Evolutionary conservation across 1,284 basidiomycete genomes (phyloP).

Genomic region (Boletus sp.): DNA sequence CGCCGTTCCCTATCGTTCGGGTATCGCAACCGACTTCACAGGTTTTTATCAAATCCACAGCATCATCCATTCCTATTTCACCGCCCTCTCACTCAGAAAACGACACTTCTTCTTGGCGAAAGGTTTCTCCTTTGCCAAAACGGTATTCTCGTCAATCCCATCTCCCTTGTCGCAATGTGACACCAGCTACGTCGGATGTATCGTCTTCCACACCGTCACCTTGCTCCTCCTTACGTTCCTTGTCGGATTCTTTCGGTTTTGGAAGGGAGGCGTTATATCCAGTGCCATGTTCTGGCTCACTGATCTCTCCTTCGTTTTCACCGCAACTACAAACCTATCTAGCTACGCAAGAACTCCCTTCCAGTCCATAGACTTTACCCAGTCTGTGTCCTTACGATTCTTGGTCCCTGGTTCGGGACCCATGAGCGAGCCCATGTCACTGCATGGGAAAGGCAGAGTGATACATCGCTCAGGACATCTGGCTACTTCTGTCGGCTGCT

Average conservation of each 20-base stretch:
- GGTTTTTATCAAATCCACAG: background rate
- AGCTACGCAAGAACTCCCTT: background rate
- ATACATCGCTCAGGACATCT: background rate
- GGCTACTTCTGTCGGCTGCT: background rate
- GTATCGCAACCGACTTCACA: background rate
- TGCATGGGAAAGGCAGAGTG: too few relatives aligned
- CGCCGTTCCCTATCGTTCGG: background rate
- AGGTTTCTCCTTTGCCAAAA: background rate
- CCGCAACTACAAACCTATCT: background rate
- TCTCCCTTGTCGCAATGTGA: background rate
- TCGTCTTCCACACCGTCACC: background rate
- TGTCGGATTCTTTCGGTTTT: background rate
- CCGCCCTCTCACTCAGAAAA: background rate
- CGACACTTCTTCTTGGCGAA: background rate
- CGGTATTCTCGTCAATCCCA: background rate
- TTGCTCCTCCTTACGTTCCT: background rate
- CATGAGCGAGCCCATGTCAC: background rate
- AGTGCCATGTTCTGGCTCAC: background rate
- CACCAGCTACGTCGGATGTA: background rate
- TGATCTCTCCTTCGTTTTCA: background rate
- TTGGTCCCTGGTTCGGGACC: background rate
- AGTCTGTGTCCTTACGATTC: background rate
- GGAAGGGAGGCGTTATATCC: background rate
- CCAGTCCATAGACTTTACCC: background rate
- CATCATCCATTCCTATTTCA: background rate